Evolutionary conservation across 176 grass and related monocot species (phyloP), one percentile per base, ranked within the genome.

Genomic region (Alopecurus myosuroides): DNA sequence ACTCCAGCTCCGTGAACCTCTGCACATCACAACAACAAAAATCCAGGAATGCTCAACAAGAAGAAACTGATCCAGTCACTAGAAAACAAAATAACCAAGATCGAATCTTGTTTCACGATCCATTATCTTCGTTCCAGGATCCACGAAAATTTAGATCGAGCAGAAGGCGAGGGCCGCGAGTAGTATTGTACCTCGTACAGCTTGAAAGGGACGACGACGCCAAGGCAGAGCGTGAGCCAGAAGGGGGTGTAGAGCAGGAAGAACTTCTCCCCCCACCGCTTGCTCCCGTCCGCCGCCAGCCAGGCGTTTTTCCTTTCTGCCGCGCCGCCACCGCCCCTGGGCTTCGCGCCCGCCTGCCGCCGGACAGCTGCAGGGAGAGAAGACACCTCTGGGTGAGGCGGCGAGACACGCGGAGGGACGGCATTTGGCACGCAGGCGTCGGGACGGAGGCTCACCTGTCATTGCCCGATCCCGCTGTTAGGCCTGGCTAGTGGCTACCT

Each of bases 231-330:
- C 20, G 93, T 95, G 77, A 98, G 89, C 91, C 91, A 94, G 69
- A 98, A 98, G 36, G 96, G 93, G 14, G 93, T 98, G 89, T 98
- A 98, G 11, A 98, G 85, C 69, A 98, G 83, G 84, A 98, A 95
- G 81, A 95, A 98, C 22, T 36, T 78, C 87, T 98, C 96, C 23
- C 89, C 96, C 93, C 96, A 98, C 37, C 93, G 86, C 89, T 98
- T 98, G 87, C 96, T 98, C 58, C 77, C 91, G 81, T 95, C 87
- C 76, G 71, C 66, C 57, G 93, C 91, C 17, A 92, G 46, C 96
- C 93, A 98, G 31, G 34, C 36, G 67, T 35, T n/a, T n/a, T 6
- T 98, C 66, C 49, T 84, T 44, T 22, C 79, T 8, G 42, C 36
- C 15, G 58, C 77, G 6, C 85, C 49, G 13, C 84, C 82, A 19